These are phyloP conservation scores for Letharia lupina DNA, from an alignment of 495 filamentous ascomycete genomes.

Conservation along the genomic window DNA sequence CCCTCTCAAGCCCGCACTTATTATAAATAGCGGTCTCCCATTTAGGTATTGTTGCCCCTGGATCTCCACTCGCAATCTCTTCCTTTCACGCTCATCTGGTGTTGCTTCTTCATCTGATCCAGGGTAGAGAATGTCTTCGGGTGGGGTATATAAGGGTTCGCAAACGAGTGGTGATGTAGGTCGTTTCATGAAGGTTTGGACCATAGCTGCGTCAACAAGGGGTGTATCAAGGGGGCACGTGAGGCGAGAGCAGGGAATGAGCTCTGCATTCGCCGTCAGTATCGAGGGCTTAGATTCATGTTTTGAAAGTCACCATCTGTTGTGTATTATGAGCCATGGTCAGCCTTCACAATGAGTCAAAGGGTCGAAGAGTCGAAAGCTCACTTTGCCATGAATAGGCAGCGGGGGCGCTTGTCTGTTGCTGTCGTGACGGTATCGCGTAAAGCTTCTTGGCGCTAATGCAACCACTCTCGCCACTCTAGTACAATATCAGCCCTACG, in stretches of 20 bases:
- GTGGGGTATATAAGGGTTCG: slow-evolving; percentile 14
- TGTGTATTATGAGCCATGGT: slow-evolving; percentile 4
- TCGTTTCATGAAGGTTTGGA: slow-evolving; percentile 11
- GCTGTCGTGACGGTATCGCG: slow-evolving; percentile 15
- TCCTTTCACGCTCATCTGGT: slow-evolving; percentile 39
- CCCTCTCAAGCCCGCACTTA: slow-evolving; percentile 54
- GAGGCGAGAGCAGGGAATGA: slow-evolving; percentile 8
- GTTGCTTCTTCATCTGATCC: slow-evolving; percentile 55
- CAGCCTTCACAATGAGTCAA: not conserved
- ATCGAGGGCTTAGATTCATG: not conserved
- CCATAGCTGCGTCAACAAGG: slow-evolving; percentile 1
- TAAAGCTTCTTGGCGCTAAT: not conserved
- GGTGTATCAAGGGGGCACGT: not conserved
- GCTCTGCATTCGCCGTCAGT: slow-evolving; percentile 8
- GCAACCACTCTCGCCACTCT: not conserved
- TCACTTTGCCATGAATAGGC: not conserved
- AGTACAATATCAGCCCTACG: not conserved
- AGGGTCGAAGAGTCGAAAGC: not conserved
- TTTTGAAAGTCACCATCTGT: not conserved
- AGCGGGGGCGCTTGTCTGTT: slow-evolving; percentile 11
- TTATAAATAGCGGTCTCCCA: slow-evolving; percentile 49
- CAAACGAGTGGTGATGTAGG: slow-evolving; percentile 15
- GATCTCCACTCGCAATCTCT: slow-evolving; percentile 49
- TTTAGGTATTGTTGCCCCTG: slow-evolving; percentile 50
- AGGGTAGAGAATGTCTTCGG: slow-evolving; percentile 21